Evolutionary conservation across 306 rosid species (phyloP).

Genomic region (Dalbergia cochinchinensis): DNA sequence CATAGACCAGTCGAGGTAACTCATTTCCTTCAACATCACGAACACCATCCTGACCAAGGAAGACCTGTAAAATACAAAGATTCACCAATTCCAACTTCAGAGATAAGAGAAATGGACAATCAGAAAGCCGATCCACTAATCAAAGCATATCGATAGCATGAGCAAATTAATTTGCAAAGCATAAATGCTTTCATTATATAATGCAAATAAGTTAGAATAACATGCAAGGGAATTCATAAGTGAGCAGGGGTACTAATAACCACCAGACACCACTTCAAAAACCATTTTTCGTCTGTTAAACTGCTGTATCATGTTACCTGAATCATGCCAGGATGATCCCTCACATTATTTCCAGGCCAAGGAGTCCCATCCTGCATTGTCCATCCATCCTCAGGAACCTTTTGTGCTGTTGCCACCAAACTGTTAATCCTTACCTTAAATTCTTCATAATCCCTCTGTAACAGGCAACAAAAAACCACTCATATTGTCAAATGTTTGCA

Average conservation of each 20-base stretch:
- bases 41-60: conserved; percentile 89
- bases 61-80: conserved; percentile 59
- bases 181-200: background rate
- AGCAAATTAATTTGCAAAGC: conserved; percentile 10
- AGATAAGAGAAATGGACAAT: conserved; percentile 2
- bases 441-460: conserved; percentile 94
- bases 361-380: conserved; percentile 99
- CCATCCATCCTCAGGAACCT: conserved; percentile 99
- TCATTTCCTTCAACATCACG: conserved; percentile 88
- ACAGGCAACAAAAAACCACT: conserved; percentile 4
- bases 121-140: conserved; percentile 6
- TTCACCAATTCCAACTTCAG: conserved; percentile 13
- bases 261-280: background rate
- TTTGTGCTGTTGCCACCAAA: conserved; percentile 88
- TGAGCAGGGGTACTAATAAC: background rate
- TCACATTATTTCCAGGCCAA: conserved; percentile 96
- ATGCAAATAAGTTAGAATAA: background rate
- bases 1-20: conserved; percentile 88
- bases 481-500: conserved; percentile 18
- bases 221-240: background rate
- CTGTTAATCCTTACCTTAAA: conserved; percentile 90
- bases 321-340: conserved; percentile 99
- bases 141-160: conserved; percentile 25
- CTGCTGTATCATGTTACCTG: conserved; percentile 67
- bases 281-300: conserved; percentile 1